A percentile compares a stretch with the other conserved stretches of the same genome.
phyloP scores from a whole-genome alignment of 768 basidiomycete genomes.

The Clavaria fumosa region DNA sequence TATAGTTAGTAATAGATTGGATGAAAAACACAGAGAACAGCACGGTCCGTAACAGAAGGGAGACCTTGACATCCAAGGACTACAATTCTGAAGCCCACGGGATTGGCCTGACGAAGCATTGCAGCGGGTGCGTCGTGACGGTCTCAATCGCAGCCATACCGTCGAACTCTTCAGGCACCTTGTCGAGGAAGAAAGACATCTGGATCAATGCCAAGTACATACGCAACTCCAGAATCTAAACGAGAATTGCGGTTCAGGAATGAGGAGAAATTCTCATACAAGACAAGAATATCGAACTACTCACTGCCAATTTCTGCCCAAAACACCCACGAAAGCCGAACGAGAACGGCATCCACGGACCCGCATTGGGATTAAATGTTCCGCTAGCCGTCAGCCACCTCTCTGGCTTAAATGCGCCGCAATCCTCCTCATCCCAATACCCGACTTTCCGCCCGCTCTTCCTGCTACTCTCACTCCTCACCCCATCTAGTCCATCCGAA shows the following conservation, averaged over 20 bases:
- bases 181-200: background rate
- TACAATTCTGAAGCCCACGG: too few species aligned
- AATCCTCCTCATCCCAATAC: too few species aligned
- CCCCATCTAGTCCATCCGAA: too few species aligned
- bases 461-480: too few species aligned
- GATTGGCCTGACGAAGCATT: conserved; percentile 1
- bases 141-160: background rate
- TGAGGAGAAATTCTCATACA: background rate
- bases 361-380: conserved; percentile 5
- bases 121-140: background rate
- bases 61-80: too few species aligned
- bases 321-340: conserved; percentile 7
- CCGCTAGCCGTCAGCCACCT: conserved; percentile 5
- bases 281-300: background rate
- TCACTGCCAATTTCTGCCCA: conserved; percentile 7
- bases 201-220: conserved; percentile 1
- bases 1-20: too few species aligned
- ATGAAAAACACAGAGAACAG: too few species aligned
- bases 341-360: conserved; percentile 9
- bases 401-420: conserved; percentile 5
- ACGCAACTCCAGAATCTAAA: background rate
- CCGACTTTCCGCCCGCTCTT: too few species aligned
- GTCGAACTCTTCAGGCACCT: too few species aligned
- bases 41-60: too few species aligned
- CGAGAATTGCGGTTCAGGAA: too few species aligned